phyloP scores from a whole-genome alignment of 345 rosid species.

The Iberis pinnata region DNA sequence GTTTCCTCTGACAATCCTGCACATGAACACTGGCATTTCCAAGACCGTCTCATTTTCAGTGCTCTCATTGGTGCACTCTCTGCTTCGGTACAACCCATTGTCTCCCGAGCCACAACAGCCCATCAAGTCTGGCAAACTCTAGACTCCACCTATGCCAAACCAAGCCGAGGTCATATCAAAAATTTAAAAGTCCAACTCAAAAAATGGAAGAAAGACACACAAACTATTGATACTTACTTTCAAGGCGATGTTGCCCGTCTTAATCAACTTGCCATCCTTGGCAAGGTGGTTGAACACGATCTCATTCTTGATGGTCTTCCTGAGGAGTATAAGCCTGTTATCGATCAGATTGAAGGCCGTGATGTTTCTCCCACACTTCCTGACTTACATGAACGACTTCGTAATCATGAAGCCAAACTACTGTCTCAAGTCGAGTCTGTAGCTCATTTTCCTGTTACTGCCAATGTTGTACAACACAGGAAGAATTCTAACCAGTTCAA shows the following conservation, averaged over 20 bases:
- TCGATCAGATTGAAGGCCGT: too few species aligned
- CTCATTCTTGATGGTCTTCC: not conserved
- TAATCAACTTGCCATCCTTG: not conserved
- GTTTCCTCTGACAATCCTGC: not conserved
- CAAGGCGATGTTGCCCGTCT: not conserved
- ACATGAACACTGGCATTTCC: not conserved
- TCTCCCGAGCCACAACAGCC: not conserved
- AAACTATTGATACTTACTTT: not conserved
- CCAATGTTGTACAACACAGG: too few species aligned
- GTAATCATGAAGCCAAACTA: too few species aligned
- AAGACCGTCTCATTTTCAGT: not conserved
- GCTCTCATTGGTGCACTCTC: not conserved
- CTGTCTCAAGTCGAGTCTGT: too few species aligned
- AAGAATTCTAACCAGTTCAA: too few species aligned
- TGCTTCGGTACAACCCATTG: not conserved
- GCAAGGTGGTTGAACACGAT: not conserved
- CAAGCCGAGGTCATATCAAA: not conserved
- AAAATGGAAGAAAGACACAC: not conserved
- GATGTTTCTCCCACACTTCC: too few species aligned
- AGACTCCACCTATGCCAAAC: not conserved
- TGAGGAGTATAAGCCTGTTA: too few species aligned
- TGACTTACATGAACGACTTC: too few species aligned
- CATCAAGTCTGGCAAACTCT: not conserved
- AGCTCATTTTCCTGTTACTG: too few species aligned
- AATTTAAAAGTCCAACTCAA: not conserved